Evolutionary conservation across 257 asterid genomes (phyloP), one percentile per base, ranked within the genome.

Genomic region (Vinca minor): DNA sequence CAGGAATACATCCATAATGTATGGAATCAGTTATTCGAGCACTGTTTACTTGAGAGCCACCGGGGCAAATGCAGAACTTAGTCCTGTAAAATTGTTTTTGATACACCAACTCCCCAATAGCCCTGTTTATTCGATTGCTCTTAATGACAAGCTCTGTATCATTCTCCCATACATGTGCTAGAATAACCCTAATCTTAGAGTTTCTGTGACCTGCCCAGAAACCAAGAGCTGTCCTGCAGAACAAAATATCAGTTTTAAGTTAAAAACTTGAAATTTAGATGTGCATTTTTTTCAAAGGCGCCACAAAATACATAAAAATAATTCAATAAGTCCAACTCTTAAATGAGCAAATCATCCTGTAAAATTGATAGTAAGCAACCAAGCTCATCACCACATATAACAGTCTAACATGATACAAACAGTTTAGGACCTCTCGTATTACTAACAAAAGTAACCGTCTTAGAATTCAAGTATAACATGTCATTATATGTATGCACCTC

Each of bases 11-110:
- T 73, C 97, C 99, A 36, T 93, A 93, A 74, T 93, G 99, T 72
- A 93, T 89, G 36, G 99, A 89, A 79, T 93, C 99, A 69, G 99
- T 75, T 74, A 93, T 82, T 61, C 99, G 96, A 67, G 97, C 99
- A 73, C 99, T 93, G 72, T 93, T 93, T 78, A 93, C 99, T 82
- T 93, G 99, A 72, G 99, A 93, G 75, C 97, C 99, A 73, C 99
- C 97, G 20, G 99, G 99, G 79, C 99, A 93, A 69, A 93, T 84
- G 81, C 99, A 93, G 83, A 87, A 93, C 73, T 93, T 93, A 34
- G 86, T 84, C 72, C 78, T 80, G 80, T 93, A 93, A 78, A 93
- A 93, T 63, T 88, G 83, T 90, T 83, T 89, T 63, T 93, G 99
- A 73, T 93, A 93, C 68, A 80, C 77, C 8, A 89, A 85, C 76